Evolutionary conservation across 192 early-diverging fungal genomes (phyloP).

Genomic region (Coemansia sp.): DNA sequence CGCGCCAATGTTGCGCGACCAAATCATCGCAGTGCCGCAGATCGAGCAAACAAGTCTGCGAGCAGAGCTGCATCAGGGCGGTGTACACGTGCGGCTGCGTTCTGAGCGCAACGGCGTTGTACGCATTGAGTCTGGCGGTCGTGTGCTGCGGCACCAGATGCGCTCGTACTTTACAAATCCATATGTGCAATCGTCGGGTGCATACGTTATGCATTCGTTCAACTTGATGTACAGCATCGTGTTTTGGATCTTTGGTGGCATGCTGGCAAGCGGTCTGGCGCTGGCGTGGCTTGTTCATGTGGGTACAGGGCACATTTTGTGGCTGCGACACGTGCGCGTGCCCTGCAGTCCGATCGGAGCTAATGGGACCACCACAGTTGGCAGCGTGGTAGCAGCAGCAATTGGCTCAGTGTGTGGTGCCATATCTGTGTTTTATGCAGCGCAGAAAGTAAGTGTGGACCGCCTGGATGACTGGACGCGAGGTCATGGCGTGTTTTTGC

Average conservation of each 20-base stretch:
- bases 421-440: constrained; percentile 17
- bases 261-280: constrained; percentile 16
- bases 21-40: not conserved
- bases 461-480: constrained; percentile 31
- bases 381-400: not conserved
- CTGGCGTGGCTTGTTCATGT: not conserved
- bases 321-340: too few relatives aligned
- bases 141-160: constrained; percentile 28
- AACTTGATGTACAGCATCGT: constrained; percentile 41
- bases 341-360: too few relatives aligned
- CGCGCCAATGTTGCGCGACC: not conserved
- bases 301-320: not conserved
- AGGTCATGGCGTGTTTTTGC: constrained; percentile 10
- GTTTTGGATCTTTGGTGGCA: constrained; percentile 31
- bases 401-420: constrained; percentile 5
- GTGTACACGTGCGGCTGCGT: constrained; percentile 14
- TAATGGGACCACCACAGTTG: too few relatives aligned
- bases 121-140: constrained; percentile 3
- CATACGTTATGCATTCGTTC: constrained; percentile 55
- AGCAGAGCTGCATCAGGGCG: constrained; percentile 18
- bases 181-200: constrained; percentile 42
- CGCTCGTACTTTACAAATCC: constrained; percentile 49
- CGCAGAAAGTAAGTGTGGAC: constrained; percentile 16
- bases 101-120: constrained; percentile 4
- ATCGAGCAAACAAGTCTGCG: not conserved